Base-by-base conservation (phyloP, 1,139 yeast genomes). In the Petasospora rhodanensis region DNA sequence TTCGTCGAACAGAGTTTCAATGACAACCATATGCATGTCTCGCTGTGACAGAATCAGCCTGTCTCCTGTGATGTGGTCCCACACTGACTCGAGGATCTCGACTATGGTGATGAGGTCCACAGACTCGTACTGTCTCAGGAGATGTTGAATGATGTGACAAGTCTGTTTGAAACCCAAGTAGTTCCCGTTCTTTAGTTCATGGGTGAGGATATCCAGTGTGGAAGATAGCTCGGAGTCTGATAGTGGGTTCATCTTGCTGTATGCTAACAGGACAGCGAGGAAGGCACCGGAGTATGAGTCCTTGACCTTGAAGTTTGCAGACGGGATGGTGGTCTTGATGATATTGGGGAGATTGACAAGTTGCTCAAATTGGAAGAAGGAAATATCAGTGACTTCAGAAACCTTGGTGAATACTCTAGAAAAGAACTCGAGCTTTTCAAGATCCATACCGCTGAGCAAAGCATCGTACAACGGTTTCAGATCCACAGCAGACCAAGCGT, bases 41-140 rank as follows among this genome's bases (percentile, higher is more conserved):
- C 77, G 71, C 45, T 85, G 93, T 35, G 72, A 72, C 34, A 85
- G 64, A 28, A 79, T 73, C 34, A 86, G 62, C 36, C 94, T 64
- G 9, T 77, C 79, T 1, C 72, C 66, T n/a, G 66, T 66, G 15
- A 85, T 51, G 17, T 68, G 68, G 6, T 60, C 60, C 93, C 95
- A 84, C 14, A 80, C 61, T 0, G 55, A 54, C 3, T 56, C 48
- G 21, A 72, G 43, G 18, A 68, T 58, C 4, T 55, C 54, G 7
- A 63, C 35, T 0, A 46, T 42, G 14, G 38, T 28, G 7, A 42
- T 35, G 2, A 41, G 11, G 10, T 47, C 53, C 8, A 45, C 19
- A 8, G 34, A 28, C 4, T 31, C 38, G 18, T 46, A 46, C 12
- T 39, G 40, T 2, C 43, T 39, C n/a, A 59, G 32, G 1, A 61